phyloP scores from a whole-genome alignment of 441 rosid species.

The Pelargonium australe region DNA sequence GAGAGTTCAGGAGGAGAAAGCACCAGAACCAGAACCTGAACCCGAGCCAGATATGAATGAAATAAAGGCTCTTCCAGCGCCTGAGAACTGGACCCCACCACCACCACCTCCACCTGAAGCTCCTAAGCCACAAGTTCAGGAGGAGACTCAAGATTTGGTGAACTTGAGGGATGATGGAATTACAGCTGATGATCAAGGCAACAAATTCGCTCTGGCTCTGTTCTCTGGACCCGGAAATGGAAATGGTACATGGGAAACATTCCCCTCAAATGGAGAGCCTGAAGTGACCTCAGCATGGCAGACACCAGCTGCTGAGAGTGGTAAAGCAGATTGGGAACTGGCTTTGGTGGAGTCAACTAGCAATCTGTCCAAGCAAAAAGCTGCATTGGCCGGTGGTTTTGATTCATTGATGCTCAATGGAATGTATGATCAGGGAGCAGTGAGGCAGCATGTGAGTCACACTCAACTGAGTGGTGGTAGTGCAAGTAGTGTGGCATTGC shows the following conservation, averaged over 20 bases:
- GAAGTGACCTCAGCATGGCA: slow-evolving; percentile 94
- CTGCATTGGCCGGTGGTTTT: slow-evolving; percentile 80
- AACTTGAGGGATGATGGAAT: slow-evolving; percentile 67
- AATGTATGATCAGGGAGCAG: slow-evolving; percentile 89
- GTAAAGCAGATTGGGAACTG: slow-evolving; percentile 91
- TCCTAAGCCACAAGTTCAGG: slow-evolving; percentile 46
- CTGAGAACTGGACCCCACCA: slow-evolving; percentile 57
- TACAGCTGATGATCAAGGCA: slow-evolving; percentile 81
- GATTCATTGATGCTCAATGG: slow-evolving; percentile 82
- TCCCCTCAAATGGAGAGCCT: slow-evolving; percentile 59
- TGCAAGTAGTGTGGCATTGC: slow-evolving; percentile 82
- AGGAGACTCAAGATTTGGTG: slow-evolving; percentile 58
- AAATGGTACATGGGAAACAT: slow-evolving; percentile 86
- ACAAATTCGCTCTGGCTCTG: slow-evolving; percentile 74
- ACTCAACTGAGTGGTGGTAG: slow-evolving; percentile 75
- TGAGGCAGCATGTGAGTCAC: slow-evolving; percentile 76
- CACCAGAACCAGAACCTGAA: slow-evolving; percentile 51
- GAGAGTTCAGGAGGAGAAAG: slow-evolving; percentile 51
- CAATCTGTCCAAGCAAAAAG: slow-evolving; percentile 67
- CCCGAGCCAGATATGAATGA: slow-evolving; percentile 66
- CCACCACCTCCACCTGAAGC: slow-evolving; percentile 49
- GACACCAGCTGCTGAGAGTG: slow-evolving; percentile 78
- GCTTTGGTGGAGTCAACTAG: slow-evolving; percentile 89
- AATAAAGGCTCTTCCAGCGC: slow-evolving; percentile 81
- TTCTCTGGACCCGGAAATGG: slow-evolving; percentile 59